A percentile compares a stretch with the other conserved stretches of the same genome.
Conservation (phyloP, 1,284 basidiomycete genomes). For the Macrocystidia cucumis region DNA sequence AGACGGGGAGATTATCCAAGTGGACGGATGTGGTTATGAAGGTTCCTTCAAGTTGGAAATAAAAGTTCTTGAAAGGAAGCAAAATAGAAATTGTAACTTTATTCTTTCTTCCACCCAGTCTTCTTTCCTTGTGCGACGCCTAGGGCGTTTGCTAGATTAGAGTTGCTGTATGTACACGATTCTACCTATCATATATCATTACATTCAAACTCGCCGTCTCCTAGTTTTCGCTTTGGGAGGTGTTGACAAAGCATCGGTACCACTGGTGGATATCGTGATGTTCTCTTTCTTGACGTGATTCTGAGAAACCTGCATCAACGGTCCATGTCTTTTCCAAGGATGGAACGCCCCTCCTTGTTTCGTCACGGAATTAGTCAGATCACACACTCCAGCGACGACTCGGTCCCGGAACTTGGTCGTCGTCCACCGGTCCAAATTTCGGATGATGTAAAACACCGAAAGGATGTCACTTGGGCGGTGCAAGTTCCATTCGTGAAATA, state of each 20-base stretch:
- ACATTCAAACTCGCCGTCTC: constrained; percentile 4
- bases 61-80: constrained; percentile 10
- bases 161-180: too few species aligned
- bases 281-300: too few species aligned
- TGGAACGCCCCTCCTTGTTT: constrained; percentile 23
- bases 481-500: constrained; percentile 44
- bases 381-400: constrained; percentile 29
- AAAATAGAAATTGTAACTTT: constrained; percentile 8
- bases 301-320: too few species aligned
- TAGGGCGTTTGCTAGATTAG: too few species aligned
- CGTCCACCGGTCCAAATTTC: constrained; percentile 49
- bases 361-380: constrained; percentile 25
- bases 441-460: constrained; percentile 42
- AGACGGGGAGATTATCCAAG: constrained; percentile 63
- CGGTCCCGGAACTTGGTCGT: constrained; percentile 30
- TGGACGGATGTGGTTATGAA: constrained; percentile 74
- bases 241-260: constrained; percentile 4
- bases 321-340: constrained; percentile 42
- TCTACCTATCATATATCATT: neutral
- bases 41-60: constrained; percentile 80
- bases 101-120: constrained; percentile 1
- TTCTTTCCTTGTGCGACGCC: neutral
- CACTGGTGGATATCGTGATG: constrained; percentile 14
- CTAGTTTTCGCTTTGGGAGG: constrained; percentile 7
- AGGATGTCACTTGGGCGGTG: constrained; percentile 36